Percentiles rank a stretch among this genome's conserved stretches.
These are phyloP conservation scores for Apiospora kogelbergensis DNA, from an alignment of 2,329 filamentous ascomycete species.

Conservation along the genomic window DNA sequence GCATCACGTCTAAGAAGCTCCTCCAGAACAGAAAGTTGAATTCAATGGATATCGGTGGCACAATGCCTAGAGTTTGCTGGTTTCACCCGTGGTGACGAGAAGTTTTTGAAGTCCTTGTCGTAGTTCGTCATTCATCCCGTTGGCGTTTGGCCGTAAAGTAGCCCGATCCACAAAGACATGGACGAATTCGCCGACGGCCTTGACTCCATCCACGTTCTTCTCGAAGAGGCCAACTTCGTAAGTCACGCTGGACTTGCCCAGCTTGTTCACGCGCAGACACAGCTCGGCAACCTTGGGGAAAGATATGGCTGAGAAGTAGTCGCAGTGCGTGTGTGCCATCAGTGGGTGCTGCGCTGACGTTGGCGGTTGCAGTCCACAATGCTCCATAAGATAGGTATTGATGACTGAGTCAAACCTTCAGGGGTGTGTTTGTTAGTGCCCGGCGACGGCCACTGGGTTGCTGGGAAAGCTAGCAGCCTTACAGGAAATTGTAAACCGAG, in stretches of 20 bases:
- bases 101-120: slow-evolving; percentile 60
- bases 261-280: slow-evolving; percentile 76
- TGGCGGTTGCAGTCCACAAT: slow-evolving; percentile 72
- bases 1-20: slow-evolving; percentile 15
- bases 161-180: slow-evolving; percentile 85
- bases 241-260: slow-evolving; percentile 83
- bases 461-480: slow-evolving; percentile 24
- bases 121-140: slow-evolving; percentile 63
- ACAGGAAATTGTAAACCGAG: slow-evolving; percentile 79
- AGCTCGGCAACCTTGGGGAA: slow-evolving; percentile 84
- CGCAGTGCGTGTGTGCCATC: slow-evolving; percentile 80
- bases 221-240: slow-evolving; percentile 91
- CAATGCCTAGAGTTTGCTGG: slow-evolving; percentile 26
- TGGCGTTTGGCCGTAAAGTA: slow-evolving; percentile 64
- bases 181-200: slow-evolving; percentile 81
- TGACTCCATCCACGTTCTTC: slow-evolving; percentile 68
- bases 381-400: slow-evolving; percentile 81
- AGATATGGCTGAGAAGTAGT: slow-evolving; percentile 79
- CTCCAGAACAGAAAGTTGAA: background rate
- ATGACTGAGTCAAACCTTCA: slow-evolving; percentile 81
- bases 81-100: slow-evolving; percentile 32
- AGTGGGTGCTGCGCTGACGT: slow-evolving; percentile 74
- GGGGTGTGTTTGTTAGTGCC: background rate
- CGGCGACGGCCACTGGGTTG: background rate
- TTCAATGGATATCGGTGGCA: background rate